These are phyloP conservation scores for Astrothelium macrocarpum DNA, from an alignment of 495 filamentous ascomycete genomes.

Conservation along the genomic window DNA sequence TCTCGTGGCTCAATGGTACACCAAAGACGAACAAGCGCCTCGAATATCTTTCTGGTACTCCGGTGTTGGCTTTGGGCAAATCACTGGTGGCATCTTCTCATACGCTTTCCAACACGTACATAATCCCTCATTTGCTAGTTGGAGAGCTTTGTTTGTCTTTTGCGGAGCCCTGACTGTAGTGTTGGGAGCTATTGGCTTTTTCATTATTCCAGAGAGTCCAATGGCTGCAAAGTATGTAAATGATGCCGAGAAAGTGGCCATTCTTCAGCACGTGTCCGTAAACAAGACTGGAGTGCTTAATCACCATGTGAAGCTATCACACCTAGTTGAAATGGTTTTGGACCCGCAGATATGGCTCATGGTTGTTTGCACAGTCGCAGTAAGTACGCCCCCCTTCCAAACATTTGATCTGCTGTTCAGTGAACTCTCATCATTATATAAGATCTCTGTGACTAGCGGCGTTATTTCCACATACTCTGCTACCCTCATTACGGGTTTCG, in stretches of 20 bases:
- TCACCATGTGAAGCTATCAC: neutral
- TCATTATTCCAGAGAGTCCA: slow-evolving; percentile 33
- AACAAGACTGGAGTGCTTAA: slow-evolving; percentile 15
- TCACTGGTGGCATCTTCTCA: slow-evolving; percentile 46
- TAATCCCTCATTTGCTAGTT: slow-evolving; percentile 40
- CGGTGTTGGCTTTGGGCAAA: slow-evolving; percentile 51
- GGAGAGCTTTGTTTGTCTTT: slow-evolving; percentile 55
- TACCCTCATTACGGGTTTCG: slow-evolving; percentile 18
- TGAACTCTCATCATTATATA: neutral
- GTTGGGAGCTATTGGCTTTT: slow-evolving; percentile 37
- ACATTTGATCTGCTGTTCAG: too few relatives aligned
- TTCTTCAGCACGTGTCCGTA: slow-evolving; percentile 15
- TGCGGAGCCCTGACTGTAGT: slow-evolving; percentile 49
- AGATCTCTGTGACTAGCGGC: slow-evolving; percentile 9
- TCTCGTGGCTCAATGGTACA: slow-evolving; percentile 51
- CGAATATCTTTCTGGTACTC: slow-evolving; percentile 58
- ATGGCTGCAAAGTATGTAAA: slow-evolving; percentile 35
- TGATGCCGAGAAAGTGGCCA: slow-evolving; percentile 24
- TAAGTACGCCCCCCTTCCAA: too few relatives aligned
- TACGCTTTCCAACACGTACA: slow-evolving; percentile 53
- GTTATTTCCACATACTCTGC: slow-evolving; percentile 17
- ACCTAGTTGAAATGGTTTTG: neutral
- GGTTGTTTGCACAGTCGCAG: too few relatives aligned
- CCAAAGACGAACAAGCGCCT: slow-evolving; percentile 50
- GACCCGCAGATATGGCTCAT: neutral